A percentile compares a stretch with the other conserved stretches of the same genome.
Evolutionary conservation across 148 eudicot species (phyloP).

Genomic region (Polygonum aviculare): DNA sequence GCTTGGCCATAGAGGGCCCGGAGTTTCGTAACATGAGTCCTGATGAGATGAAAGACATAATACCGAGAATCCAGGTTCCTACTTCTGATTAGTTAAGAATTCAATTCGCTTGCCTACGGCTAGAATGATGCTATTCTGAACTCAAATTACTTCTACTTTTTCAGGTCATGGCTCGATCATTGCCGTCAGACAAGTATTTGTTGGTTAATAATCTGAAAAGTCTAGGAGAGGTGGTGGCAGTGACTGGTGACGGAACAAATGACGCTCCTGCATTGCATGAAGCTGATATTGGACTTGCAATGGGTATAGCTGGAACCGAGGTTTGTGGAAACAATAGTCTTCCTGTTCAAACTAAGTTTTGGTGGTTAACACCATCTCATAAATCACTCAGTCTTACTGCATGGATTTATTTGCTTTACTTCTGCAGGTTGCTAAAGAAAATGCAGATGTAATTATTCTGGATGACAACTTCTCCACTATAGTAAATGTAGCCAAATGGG

Average conservation of each 20-base stretch:
- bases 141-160: not conserved
- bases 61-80: conserved; percentile 71
- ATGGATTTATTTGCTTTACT: not conserved
- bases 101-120: not conserved
- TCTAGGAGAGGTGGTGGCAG: conserved; percentile 40
- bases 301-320: conserved; percentile 54
- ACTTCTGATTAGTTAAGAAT: not conserved
- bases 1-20: conserved; percentile 81
- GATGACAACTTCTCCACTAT: conserved; percentile 90
- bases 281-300: conserved; percentile 43
- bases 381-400: not conserved
- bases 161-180: conserved; percentile 32
- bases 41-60: conserved; percentile 44
- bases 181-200: conserved; percentile 35
- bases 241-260: conserved; percentile 48
- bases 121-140: not conserved
- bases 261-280: conserved; percentile 48
- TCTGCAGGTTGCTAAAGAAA: conserved; percentile 84
- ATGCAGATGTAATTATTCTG: conserved; percentile 74
- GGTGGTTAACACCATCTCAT: not conserved
- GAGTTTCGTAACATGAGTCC: conserved; percentile 45
- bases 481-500: conserved; percentile 90
- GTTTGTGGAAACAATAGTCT: conserved; percentile 16
- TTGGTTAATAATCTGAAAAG: conserved; percentile 25
- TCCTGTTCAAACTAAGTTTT: not conserved